Base-by-base conservation (phyloP, 2,329 filamentous ascomycete species). In the Dendryphion nanum region DNA sequence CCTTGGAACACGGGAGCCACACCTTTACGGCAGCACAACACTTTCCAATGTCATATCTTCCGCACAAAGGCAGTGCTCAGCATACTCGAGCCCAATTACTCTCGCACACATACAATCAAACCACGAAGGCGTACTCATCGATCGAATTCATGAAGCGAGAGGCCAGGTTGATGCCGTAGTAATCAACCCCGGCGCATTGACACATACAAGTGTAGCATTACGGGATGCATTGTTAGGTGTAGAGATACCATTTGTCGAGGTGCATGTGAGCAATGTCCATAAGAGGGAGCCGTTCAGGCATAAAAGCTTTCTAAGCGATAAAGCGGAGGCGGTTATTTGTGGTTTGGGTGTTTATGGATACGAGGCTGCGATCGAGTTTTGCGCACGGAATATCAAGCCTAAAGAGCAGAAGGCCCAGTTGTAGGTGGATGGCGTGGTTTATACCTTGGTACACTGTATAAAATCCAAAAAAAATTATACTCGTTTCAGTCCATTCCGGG, bases 251-350 rank as follows among this genome's bases (percentile, higher is more conserved):
- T 90, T 89, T 52, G 71, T 90, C 32, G 86, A 91, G 67, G 64
- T 89, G n/a, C 86, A 90, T 60, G 76, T 89, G 21, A 82, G 74
- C 38, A 90, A 90, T 61, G 77, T 89, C 2, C 85, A 90, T 62
- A 76, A 79, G 19, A 66, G 86, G 6, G 86, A 90, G 67, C 54
- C 72, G 1, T 90, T 79, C 53, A 72, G 86, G 37, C 76, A 81
- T 48, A 80, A 84, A 47, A 87, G 82, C 47, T 89, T 84, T 55
- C 69, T 90, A 47, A 81, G 78, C 50, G 86, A 90, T 60, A 89
- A 89, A 70, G 86, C 86, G 0, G 76, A 77, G 18, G 86, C 81
- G 0, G 81, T 89, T 6, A 81, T 91, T 40, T 83, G 81, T 49
- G 86, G 86, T 0, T 50, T 90, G 59, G 71, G 71, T 0, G 61